Evolutionary conservation across 306 rosid species (phyloP), one percentile per base, ranked within the genome.

Genomic region (Ammopiptanthus mongolicus): DNA sequence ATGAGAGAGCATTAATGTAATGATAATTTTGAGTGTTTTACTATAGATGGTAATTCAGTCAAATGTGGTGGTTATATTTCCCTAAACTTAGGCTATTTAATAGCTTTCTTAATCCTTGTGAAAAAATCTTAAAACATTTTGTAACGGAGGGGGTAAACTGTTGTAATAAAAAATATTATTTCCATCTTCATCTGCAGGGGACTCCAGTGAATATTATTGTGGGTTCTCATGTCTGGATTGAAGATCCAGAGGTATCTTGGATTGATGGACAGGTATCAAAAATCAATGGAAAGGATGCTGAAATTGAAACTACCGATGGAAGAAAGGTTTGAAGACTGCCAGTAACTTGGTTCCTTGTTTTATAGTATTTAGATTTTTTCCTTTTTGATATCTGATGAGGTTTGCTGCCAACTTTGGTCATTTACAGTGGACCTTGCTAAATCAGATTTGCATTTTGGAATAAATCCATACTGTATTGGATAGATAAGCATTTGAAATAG

Each of bases 211-310:
- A 92, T 85, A 96, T 96, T 76, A 90, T 82, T 61, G 98, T 87
- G 78, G 93, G 98, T 76, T 96, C 99, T 78, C 96, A 92, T 81
- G 99, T 96, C 80, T 96, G 99, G 99, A 82, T 78, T 25, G 97
- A 89, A 82, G 97, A 92, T 79, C 89, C 96, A 58, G 97, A 87
- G 1, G 81, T 69, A 71, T 86, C 96, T 57, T 96, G 98, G 94
- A 71, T 86, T 19, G 96, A 90, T 82, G 99, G 98, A 56, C 88
- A 82, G 71, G 98, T 96, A 28, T 63, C 83, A 37, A 90, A 96
- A 84, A 92, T 92, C 86, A 90, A 58, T 8, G 98, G 87, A 77
- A 78, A 89, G 53, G 96, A 92, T 76, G 96, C 91, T 55, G 93
- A 92, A 78, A 90, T 96, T 75, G 81, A 79, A 77, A 84, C 89